phyloP scores from a whole-genome alignment of 202 grass and related monocot genomes.

The Cymbopogon flexuosus region DNA sequence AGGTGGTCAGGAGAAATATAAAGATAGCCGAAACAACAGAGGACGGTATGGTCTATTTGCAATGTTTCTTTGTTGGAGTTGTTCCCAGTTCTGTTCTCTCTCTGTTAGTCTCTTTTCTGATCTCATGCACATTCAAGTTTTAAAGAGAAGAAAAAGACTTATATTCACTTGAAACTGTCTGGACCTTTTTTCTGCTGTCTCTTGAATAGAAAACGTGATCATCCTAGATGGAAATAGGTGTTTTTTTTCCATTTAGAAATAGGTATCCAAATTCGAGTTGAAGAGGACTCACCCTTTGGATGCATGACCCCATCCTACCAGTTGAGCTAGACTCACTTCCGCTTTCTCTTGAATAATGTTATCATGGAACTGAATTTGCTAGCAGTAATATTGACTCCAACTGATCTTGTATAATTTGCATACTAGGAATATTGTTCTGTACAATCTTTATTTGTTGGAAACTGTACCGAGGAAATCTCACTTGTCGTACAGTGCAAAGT shows the following conservation, averaged over 20 bases:
- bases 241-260: background rate
- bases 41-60: constrained; percentile 33
- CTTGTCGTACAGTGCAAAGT: background rate
- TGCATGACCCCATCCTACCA: background rate
- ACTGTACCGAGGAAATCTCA: background rate
- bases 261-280: background rate
- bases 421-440: background rate
- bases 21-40: constrained; percentile 37
- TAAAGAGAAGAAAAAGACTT: background rate
- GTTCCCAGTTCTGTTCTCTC: background rate
- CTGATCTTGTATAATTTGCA: background rate
- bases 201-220: background rate
- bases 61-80: background rate
- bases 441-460: background rate
- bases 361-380: background rate
- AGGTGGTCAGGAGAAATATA: constrained; percentile 39
- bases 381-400: background rate
- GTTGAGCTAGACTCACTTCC: background rate
- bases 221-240: background rate
- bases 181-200: background rate
- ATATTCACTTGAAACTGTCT: background rate
- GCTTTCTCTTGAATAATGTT: constrained; percentile 1
- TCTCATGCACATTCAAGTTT: background rate
- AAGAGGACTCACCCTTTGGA: background rate
- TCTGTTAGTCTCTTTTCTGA: background rate